These are phyloP conservation scores for Geosmithia putterillii DNA, from an alignment of 2,329 filamentous ascomycete genomes.

Conservation along the genomic window DNA sequence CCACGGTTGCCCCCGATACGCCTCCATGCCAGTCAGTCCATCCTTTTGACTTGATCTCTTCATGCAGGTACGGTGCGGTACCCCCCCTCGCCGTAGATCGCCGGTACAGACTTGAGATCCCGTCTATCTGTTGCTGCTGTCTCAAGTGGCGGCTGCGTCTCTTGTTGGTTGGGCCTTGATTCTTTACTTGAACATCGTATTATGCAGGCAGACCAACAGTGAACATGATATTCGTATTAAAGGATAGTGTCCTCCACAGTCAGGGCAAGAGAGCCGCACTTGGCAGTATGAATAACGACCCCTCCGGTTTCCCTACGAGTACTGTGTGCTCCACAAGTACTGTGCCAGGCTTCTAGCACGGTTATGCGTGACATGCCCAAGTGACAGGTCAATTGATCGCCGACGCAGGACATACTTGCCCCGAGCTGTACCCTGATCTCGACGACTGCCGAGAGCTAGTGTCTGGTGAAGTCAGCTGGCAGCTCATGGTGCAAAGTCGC, in stretches of 20 bases:
- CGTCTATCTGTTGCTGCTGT: background rate
- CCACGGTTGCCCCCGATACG: conserved; percentile 1
- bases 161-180: background rate
- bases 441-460: background rate
- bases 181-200: background rate
- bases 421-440: background rate
- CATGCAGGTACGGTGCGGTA: background rate
- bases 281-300: no score
- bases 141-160: background rate
- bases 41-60: background rate
- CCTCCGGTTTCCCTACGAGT: no score
- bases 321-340: no score
- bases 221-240: no score
- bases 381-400: background rate
- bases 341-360: no score
- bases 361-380: background rate
- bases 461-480: background rate
- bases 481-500: background rate
- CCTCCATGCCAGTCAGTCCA: conserved; percentile 1
- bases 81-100: background rate
- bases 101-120: background rate
- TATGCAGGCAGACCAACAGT: no score
- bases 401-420: background rate
- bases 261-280: no score
- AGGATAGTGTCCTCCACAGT: no score